Evolutionary conservation across 495 filamentous ascomycete species (phyloP).

Genomic region (Neurospora tetrasperma): DNA sequence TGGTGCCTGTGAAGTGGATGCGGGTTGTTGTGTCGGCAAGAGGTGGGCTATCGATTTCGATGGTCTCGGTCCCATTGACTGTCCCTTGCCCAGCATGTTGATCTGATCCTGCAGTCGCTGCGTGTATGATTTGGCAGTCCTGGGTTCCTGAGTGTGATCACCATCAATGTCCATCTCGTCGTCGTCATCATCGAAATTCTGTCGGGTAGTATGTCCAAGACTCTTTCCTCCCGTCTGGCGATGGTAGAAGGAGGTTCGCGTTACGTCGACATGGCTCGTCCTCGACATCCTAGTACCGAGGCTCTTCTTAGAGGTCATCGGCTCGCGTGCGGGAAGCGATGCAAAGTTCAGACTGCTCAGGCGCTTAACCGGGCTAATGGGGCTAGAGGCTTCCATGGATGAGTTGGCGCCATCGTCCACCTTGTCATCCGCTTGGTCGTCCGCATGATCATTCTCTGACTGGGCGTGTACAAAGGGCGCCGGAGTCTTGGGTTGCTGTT

Average conservation of each 20-base stretch:
- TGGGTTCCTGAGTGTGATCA: slow-evolving; percentile 29
- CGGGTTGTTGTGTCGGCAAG: slow-evolving; percentile 23
- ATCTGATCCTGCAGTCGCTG: slow-evolving; percentile 88
- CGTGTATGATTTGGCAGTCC: slow-evolving; percentile 65
- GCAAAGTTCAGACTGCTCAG: slow-evolving; percentile 94
- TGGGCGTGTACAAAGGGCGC: slow-evolving; percentile 3
- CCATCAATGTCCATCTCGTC: slow-evolving; percentile 51
- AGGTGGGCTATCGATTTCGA: slow-evolving; percentile 60
- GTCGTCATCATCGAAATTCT: slow-evolving; percentile 34
- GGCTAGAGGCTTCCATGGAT: slow-evolving; percentile 39
- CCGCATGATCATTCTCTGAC: slow-evolving; percentile 6
- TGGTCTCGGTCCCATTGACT: slow-evolving; percentile 46
- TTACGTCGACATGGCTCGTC: slow-evolving; percentile 68
- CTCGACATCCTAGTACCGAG: slow-evolving; percentile 54
- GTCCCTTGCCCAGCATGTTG: slow-evolving; percentile 78
- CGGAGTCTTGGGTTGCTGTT: background rate
- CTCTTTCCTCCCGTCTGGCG: slow-evolving; percentile 52
- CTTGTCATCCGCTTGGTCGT: slow-evolving; percentile 35
- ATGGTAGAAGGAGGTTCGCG: slow-evolving; percentile 55
- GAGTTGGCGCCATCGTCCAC: slow-evolving; percentile 38
- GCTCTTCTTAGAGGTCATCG: slow-evolving; percentile 70
- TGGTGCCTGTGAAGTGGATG: slow-evolving; percentile 14
- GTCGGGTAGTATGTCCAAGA: slow-evolving; percentile 31
- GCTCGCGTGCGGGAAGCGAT: slow-evolving; percentile 82
- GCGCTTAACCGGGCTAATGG: slow-evolving; percentile 47